Percentiles rank a stretch among this genome's conserved stretches.
Conservation (phyloP, 225 moss, liverwort and hornwort species). For the Antitrichia curtipendula region DNA sequence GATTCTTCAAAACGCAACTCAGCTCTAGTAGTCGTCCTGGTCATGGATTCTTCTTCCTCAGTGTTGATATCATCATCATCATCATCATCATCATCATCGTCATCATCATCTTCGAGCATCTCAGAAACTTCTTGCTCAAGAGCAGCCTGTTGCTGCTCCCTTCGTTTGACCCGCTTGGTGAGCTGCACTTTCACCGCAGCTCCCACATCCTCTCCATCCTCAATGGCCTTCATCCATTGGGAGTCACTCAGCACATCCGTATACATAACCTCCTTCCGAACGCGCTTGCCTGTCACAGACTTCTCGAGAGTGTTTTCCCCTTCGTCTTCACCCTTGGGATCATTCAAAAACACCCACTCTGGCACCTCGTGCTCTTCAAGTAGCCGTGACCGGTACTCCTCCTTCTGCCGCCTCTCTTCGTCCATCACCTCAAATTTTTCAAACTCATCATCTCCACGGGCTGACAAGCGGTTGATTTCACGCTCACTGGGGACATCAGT, state of each 20-base stretch:
- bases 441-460: constrained; percentile 74
- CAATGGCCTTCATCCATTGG: constrained; percentile 99
- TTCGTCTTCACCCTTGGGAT: constrained; percentile 34
- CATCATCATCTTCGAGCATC: constrained; percentile 38
- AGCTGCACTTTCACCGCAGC: constrained; percentile 88
- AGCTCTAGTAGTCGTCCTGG: background rate
- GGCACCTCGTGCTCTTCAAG: constrained; percentile 97
- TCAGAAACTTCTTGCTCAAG: constrained; percentile 36
- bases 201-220: constrained; percentile 86
- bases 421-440: constrained; percentile 83
- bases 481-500: constrained; percentile 97
- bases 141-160: constrained; percentile 41
- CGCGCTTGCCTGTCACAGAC: constrained; percentile 53
- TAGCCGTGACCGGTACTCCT: constrained; percentile 69
- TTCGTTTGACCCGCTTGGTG: constrained; percentile 56
- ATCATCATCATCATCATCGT: background rate
- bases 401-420: constrained; percentile 63
- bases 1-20: constrained; percentile 4
- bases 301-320: background rate
- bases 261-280: constrained; percentile 88
- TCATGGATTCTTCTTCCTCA: constrained; percentile 6
- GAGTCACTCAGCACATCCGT: constrained; percentile 92
- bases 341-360: constrained; percentile 91
- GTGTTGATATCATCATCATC: background rate
- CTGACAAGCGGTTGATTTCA: constrained; percentile 84